Conservation (phyloP, 1,284 basidiomycete genomes). For the Flammula alnicola region DNA sequence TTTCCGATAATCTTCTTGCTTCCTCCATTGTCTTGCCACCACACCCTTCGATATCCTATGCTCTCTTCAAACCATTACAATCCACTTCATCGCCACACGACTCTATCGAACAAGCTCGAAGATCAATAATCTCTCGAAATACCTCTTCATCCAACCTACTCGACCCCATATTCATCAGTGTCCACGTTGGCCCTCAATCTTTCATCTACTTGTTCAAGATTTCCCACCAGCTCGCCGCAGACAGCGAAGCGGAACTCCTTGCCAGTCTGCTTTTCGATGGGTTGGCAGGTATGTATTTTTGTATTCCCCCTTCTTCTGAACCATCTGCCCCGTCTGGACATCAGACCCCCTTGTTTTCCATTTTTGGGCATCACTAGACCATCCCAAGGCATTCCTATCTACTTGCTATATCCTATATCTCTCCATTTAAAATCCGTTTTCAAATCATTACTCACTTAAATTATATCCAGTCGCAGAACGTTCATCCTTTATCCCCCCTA, state of each 20-base stretch:
- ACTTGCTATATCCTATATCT: neutral
- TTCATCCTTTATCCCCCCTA: conserved; percentile 47
- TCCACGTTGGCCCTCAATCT: conserved; percentile 45
- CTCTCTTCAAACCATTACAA: conserved; percentile 50
- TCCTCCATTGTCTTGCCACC: conserved; percentile 37
- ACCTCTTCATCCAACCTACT: conserved; percentile 36
- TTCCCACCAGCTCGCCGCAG: conserved; percentile 37
- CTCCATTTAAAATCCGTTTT: conserved; percentile 23
- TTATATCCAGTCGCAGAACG: conserved; percentile 36
- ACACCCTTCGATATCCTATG: conserved; percentile 47
- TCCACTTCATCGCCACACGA: conserved; percentile 38
- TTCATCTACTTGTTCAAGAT: conserved; percentile 62
- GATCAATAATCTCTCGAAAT: conserved; percentile 47
- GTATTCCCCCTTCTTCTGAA: conserved; percentile 17
- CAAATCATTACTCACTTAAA: neutral
- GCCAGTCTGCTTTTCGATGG: conserved; percentile 48
- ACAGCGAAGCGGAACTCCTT: conserved; percentile 29
- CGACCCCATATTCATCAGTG: conserved; percentile 55
- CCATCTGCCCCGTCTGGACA: no score
- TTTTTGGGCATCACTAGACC: no score
- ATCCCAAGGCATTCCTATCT: neutral
- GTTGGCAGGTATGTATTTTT: conserved; percentile 50
- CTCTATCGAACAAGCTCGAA: conserved; percentile 58
- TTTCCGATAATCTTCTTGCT: conserved; percentile 35
- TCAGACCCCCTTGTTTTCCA: neutral